Percentiles rank a stretch among this genome's conserved stretches.
Evolutionary conservation across 2,329 filamentous ascomycete genomes (phyloP).

Genomic region (Cordyceps tenuipes): DNA sequence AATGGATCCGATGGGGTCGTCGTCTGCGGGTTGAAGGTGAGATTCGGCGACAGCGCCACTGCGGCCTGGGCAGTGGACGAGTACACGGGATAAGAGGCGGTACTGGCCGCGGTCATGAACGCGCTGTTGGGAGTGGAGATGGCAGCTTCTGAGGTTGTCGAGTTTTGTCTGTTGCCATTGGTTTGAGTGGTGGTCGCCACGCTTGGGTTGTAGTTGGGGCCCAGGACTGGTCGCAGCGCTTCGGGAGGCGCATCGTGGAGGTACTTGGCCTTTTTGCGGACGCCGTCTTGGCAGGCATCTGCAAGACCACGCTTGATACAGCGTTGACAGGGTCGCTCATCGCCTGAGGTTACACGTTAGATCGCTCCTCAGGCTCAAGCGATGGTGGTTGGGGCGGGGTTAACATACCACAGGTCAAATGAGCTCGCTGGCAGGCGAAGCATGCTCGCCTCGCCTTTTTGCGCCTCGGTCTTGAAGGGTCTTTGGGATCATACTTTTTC

Average conservation of each 20-base stretch:
- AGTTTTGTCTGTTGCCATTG: constrained; percentile 36
- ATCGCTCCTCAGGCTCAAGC: constrained; percentile 15
- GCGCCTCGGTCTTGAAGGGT: constrained; percentile 77
- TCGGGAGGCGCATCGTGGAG: constrained; percentile 91
- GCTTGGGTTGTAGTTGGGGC: constrained; percentile 58
- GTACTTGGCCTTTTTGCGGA: constrained; percentile 98
- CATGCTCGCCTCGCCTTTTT: constrained; percentile 96
- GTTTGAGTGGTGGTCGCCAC: constrained; percentile 34
- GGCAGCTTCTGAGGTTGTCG: constrained; percentile 40
- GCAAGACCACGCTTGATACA: constrained; percentile 91
- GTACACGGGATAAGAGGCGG: constrained; percentile 43
- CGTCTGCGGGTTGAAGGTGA: constrained; percentile 56
- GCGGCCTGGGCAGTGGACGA: constrained; percentile 34
- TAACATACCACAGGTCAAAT: constrained; percentile 92
- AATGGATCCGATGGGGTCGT: constrained; percentile 71
- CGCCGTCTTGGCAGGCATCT: constrained; percentile 88
- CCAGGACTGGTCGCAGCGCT: constrained; percentile 77
- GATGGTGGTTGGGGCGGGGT: neutral
- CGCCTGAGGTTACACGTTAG: constrained; percentile 44
- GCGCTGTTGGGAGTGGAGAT: constrained; percentile 29
- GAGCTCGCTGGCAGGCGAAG: constrained; percentile 92
- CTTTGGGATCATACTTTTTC: constrained; percentile 75
- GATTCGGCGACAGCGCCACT: constrained; percentile 38
- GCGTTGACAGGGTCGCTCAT: constrained; percentile 86
- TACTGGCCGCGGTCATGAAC: constrained; percentile 41